Percentiles rank a stretch among this genome's conserved stretches.
Evolutionary conservation across 2,329 filamentous ascomycete genomes (phyloP).

Genomic region (Hymenoscyphus albidus): DNA sequence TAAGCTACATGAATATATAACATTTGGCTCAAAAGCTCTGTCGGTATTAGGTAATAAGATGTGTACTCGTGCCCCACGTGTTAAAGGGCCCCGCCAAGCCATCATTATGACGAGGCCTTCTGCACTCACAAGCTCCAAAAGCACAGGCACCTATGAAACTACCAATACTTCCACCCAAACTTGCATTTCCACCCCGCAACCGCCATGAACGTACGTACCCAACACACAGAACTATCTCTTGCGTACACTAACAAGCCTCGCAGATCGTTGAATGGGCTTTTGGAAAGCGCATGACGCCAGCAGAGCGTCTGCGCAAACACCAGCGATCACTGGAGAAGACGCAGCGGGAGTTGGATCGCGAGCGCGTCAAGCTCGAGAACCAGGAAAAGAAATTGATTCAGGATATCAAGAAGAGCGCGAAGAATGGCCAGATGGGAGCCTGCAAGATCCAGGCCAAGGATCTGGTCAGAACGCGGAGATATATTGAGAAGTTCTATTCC

Average conservation of each 20-base stretch:
- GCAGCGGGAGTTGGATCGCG: conserved; percentile 91
- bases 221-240: background rate
- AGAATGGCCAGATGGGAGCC: conserved; percentile 97
- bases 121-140: background rate
- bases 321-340: conserved; percentile 96
- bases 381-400: conserved; percentile 96
- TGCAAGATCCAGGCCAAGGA: conserved; percentile 99
- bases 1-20: too few relatives aligned
- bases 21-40: too few relatives aligned
- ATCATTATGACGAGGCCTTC: conserved; percentile 2
- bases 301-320: conserved; percentile 86
- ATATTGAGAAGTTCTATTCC: conserved; percentile 96
- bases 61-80: background rate
- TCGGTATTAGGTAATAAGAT: too few relatives aligned
- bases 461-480: conserved; percentile 85
- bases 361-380: conserved; percentile 92
- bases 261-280: conserved; percentile 99
- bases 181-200: background rate
- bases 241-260: conserved; percentile 2
- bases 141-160: conserved; percentile 4
- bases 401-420: conserved; percentile 97
- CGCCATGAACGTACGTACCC: conserved; percentile 52
- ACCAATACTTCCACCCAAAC: background rate
- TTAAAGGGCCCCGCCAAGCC: background rate
- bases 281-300: conserved; percentile 97